Conservation (phyloP, 768 basidiomycete species). For the Mycena belliarum region DNA sequence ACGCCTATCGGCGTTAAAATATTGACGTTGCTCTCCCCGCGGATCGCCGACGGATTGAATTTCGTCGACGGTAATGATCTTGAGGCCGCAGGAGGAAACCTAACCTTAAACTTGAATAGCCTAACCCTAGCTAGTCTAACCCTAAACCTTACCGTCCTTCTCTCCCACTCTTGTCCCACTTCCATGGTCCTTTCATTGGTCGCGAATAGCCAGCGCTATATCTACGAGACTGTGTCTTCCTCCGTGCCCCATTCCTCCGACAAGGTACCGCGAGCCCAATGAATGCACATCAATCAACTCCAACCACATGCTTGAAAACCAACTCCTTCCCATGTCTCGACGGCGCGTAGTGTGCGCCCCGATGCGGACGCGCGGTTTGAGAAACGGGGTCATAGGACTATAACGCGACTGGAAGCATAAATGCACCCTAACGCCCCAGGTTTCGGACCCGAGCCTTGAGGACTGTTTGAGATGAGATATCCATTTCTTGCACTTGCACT, state of each 20-base stretch:
- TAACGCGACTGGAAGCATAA: background rate
- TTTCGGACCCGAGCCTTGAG: too few relatives aligned
- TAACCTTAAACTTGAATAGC: too few relatives aligned
- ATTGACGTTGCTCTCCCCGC: too few relatives aligned
- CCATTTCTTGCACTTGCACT: background rate
- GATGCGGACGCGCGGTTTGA: background rate
- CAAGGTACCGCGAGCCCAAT: background rate
- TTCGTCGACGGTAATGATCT: too few relatives aligned
- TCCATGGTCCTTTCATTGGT: too few relatives aligned
- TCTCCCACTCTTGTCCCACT: too few relatives aligned
- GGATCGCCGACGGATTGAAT: too few relatives aligned
- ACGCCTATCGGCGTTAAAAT: too few relatives aligned
- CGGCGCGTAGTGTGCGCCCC: background rate
- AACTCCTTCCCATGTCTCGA: background rate
- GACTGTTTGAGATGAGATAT: background rate
- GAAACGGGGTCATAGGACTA: slow-evolving; percentile 2
- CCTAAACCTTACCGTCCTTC: too few relatives aligned
- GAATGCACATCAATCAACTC: background rate
- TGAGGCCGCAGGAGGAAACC: too few relatives aligned
- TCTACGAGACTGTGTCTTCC: background rate
- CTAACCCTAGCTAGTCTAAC: too few relatives aligned
- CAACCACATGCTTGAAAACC: background rate
- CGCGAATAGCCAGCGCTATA: background rate
- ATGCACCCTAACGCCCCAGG: background rate
- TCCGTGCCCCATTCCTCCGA: background rate